These are phyloP conservation scores for Mortierella sp. DNA, from an alignment of 371 early-diverging fungal species.

Conservation along the genomic window DNA sequence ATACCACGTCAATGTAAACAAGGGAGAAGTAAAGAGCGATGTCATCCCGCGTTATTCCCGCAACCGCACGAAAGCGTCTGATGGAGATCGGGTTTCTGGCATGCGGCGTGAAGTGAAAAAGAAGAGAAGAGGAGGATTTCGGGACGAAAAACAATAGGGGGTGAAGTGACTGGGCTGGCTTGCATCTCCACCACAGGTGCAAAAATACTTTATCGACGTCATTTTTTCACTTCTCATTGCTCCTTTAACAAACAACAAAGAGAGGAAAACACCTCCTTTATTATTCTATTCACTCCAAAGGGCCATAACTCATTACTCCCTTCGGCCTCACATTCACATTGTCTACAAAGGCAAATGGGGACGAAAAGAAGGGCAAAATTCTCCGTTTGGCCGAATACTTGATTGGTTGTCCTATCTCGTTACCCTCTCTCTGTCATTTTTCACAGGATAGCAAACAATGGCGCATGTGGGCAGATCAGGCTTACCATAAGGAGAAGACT, in stretches of 20 bases:
- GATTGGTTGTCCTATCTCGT: neutral
- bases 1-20: neutral
- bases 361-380: neutral
- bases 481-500: neutral
- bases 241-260: neutral
- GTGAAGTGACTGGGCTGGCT: neutral
- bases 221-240: neutral
- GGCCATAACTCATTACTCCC: neutral
- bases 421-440: neutral
- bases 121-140: neutral
- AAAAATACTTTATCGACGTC: neutral
- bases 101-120: neutral
- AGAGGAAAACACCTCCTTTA: neutral
- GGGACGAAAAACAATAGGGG: neutral
- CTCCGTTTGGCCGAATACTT: conserved; percentile 6
- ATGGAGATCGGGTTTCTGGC: neutral
- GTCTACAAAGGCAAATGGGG: neutral
- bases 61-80: neutral
- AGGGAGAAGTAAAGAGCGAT: neutral
- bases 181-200: conserved; percentile 1
- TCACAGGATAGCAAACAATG: neutral
- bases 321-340: neutral
- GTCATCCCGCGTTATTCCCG: neutral
- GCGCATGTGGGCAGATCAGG: neutral
- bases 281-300: conserved; percentile 5